Conservation (phyloP, 129 eudicot species). For the Arctium lappa region DNA sequence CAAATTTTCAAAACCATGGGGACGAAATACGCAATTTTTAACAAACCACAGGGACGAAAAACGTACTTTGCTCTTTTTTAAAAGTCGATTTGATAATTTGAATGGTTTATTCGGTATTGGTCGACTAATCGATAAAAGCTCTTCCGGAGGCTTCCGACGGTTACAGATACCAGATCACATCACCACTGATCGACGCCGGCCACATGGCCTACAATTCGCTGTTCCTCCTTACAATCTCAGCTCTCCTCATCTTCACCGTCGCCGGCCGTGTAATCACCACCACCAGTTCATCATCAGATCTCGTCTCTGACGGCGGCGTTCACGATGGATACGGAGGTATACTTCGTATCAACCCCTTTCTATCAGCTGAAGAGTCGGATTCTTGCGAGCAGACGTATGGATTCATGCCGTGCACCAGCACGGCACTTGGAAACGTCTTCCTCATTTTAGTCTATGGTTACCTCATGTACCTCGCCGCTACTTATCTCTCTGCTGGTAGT, state of each 20-base stretch:
- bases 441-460: constrained; percentile 69
- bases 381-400: constrained; percentile 76
- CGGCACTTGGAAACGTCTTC: constrained; percentile 57
- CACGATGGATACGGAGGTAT: constrained; percentile 11
- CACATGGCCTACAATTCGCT: constrained; percentile 27
- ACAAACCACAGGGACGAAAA: too few relatives aligned
- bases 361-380: constrained; percentile 32
- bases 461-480: constrained; percentile 73
- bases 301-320: constrained; percentile 52
- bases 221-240: constrained; percentile 20
- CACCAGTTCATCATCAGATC: constrained; percentile 32
- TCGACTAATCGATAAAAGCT: background rate
- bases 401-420: constrained; percentile 70
- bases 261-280: constrained; percentile 36
- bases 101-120: background rate
- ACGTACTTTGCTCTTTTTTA: too few relatives aligned
- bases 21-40: too few relatives aligned
- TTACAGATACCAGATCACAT: constrained; percentile 6
- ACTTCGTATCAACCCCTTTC: constrained; percentile 30
- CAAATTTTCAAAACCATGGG: too few relatives aligned
- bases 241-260: constrained; percentile 36
- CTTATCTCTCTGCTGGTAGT: constrained; percentile 62
- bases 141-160: background rate
- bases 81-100: too few relatives aligned
- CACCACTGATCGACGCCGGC: background rate